phyloP scores from a whole-genome alignment of 2,329 filamentous ascomycete genomes.

The Scleromitrula shiraiana region DNA sequence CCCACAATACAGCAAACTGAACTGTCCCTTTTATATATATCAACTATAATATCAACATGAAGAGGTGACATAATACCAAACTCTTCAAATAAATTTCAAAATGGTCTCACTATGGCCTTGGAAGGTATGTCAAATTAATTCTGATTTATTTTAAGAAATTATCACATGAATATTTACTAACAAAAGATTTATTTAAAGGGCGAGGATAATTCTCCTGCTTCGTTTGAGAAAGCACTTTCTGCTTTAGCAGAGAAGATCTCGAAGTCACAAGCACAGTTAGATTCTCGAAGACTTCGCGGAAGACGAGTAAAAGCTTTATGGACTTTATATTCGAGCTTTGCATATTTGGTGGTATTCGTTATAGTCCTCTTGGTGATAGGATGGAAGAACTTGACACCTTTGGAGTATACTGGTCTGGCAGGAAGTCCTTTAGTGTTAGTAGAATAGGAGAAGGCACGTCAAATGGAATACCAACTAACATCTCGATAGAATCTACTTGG shows the following conservation, averaged over 20 bases:
- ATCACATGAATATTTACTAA: conserved; percentile 5
- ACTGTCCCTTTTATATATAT: background rate
- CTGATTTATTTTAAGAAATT: conserved; percentile 13
- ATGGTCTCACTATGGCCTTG: conserved; percentile 88
- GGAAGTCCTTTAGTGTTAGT: conserved; percentile 71
- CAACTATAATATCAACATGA: conserved; percentile 11
- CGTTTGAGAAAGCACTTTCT: conserved; percentile 87
- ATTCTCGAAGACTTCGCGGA: conserved; percentile 61
- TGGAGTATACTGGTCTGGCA: conserved; percentile 71
- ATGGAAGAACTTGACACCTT: conserved; percentile 64
- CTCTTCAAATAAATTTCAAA: conserved; percentile 16
- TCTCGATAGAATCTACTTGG: conserved; percentile 62
- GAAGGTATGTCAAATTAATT: conserved; percentile 49
- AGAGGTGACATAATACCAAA: conserved; percentile 7
- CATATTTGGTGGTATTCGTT: conserved; percentile 79
- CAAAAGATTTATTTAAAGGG: conserved; percentile 41
- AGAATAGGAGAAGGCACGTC: background rate
- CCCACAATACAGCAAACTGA: background rate
- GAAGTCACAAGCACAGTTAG: conserved; percentile 63
- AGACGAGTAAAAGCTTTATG: conserved; percentile 76
- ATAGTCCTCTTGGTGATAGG: conserved; percentile 80
- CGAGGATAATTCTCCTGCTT: conserved; percentile 74
- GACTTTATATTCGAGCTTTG: conserved; percentile 85
- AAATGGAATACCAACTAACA: conserved; percentile 16
- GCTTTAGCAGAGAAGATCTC: conserved; percentile 76